These are phyloP conservation scores for Penicillium sp. DNA, from an alignment of 2,329 filamentous ascomycete genomes.

Conservation along the genomic window DNA sequence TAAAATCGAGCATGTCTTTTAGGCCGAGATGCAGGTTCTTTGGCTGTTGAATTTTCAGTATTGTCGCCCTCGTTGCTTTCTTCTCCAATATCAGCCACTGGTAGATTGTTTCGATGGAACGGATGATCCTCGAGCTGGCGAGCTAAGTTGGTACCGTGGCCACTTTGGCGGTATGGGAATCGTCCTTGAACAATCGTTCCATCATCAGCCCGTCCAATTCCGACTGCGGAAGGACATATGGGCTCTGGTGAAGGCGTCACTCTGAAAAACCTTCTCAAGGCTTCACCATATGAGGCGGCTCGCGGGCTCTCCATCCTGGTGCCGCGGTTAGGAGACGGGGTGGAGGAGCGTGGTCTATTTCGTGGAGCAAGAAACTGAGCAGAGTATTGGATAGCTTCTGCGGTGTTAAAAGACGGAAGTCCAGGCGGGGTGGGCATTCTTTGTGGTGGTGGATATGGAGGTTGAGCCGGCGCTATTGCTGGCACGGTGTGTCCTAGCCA, in stretches of 20 bases:
- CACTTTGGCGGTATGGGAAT: conserved; percentile 39
- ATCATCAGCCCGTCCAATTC: conserved; percentile 37
- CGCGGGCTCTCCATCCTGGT: conserved; percentile 4
- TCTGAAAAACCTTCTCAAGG: conserved; percentile 31
- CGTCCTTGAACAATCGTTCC: conserved; percentile 39
- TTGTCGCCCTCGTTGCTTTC: neutral
- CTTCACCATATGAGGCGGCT: conserved; percentile 20
- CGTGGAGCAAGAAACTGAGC: conserved; percentile 21
- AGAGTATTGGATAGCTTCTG: conserved; percentile 35
- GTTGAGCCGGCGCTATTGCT: conserved; percentile 30
- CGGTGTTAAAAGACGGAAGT: conserved; percentile 41
- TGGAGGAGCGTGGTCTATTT: conserved; percentile 4
- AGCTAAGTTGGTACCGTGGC: conserved; percentile 34
- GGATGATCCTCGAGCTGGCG: conserved; percentile 31
- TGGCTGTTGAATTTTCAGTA: conserved; percentile 1
- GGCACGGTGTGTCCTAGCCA: conserved; percentile 23
- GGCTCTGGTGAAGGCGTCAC: conserved; percentile 14
- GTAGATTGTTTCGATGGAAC: conserved; percentile 29
- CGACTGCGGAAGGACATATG: conserved; percentile 16
- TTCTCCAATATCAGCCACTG: conserved; percentile 15
- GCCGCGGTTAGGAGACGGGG: neutral
- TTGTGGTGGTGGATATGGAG: conserved; percentile 35
- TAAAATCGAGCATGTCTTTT: conserved; percentile 1
- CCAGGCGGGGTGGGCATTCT: conserved; percentile 41
- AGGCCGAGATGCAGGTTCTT: conserved; percentile 1